Percentiles rank a stretch among this genome's conserved stretches.
These are phyloP conservation scores for Hypoxylon sp. DNA, from an alignment of 2,329 filamentous ascomycete genomes.

Conservation along the genomic window DNA sequence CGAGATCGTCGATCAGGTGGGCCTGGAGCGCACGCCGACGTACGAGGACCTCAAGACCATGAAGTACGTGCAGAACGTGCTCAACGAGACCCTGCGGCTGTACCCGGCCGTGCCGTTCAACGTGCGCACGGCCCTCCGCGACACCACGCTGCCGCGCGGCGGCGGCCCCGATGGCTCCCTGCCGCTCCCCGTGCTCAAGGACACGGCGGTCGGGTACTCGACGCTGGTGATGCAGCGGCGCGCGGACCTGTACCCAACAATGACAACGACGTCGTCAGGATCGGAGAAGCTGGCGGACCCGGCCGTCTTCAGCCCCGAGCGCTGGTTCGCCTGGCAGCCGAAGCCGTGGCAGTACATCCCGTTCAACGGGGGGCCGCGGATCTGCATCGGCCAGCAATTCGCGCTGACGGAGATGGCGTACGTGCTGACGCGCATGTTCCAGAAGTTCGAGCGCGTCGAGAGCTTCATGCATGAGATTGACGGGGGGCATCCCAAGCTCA, in stretches of 20 bases:
- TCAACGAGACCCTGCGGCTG: conserved; percentile 83
- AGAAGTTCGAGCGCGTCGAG: conserved; percentile 76
- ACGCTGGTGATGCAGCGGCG: conserved; percentile 82
- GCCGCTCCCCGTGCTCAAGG: conserved; percentile 76
- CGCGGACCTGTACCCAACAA: conserved; percentile 69
- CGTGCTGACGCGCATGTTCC: conserved; percentile 78
- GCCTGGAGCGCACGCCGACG: conserved; percentile 72
- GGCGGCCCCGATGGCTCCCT: conserved; percentile 74
- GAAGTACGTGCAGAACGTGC: conserved; percentile 81
- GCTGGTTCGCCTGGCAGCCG: conserved; percentile 75
- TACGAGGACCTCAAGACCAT: conserved; percentile 89
- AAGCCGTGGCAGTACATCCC: conserved; percentile 80
- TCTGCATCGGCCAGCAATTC: conserved; percentile 86
- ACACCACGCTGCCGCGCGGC: conserved; percentile 81
- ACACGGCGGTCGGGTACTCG: conserved; percentile 76
- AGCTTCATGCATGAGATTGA: conserved; percentile 70
- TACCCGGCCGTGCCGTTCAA: conserved; percentile 87
- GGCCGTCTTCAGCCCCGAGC: conserved; percentile 73
- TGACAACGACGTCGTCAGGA: conserved; percentile 46
- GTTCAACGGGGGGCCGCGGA: conserved; percentile 81
- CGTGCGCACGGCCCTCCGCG: conserved; percentile 77
- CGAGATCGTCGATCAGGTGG: conserved; percentile 79
- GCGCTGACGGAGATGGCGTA: conserved; percentile 84
- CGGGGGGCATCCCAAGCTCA: conserved; percentile 67
- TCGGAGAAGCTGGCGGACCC: conserved; percentile 63